These are phyloP conservation scores for Diatrype stigma DNA, from an alignment of 2,329 filamentous ascomycete genomes.

Conservation along the genomic window DNA sequence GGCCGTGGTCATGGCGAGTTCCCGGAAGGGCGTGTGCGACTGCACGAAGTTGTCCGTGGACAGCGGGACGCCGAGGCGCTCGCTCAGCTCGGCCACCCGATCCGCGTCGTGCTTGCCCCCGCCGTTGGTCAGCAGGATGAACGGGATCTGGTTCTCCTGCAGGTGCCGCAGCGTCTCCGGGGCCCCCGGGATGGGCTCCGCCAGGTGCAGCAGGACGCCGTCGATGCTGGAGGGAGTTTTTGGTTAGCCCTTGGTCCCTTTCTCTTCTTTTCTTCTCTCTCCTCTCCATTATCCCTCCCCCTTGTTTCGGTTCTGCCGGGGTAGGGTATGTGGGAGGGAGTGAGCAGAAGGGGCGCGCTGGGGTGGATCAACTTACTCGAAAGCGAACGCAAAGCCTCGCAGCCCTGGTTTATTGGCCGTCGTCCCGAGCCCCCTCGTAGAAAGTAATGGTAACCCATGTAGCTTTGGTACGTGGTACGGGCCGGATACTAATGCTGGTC, in stretches of 20 bases:
- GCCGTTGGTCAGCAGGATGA: slow-evolving; percentile 93
- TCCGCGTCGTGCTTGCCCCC: slow-evolving; percentile 79
- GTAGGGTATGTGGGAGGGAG: neutral
- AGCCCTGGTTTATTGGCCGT: slow-evolving; percentile 6
- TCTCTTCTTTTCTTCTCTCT: too few relatives aligned
- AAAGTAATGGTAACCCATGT: neutral
- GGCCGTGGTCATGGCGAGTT: slow-evolving; percentile 53
- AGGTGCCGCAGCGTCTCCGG: slow-evolving; percentile 69
- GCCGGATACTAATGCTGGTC: neutral
- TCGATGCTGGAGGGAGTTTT: slow-evolving; percentile 59
- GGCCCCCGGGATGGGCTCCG: slow-evolving; percentile 74
- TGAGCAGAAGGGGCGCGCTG: slow-evolving; percentile 2
- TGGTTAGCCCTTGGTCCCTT: neutral
- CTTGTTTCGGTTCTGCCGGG: neutral
- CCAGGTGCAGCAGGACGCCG: slow-evolving; percentile 85
- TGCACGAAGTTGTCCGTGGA: slow-evolving; percentile 73
- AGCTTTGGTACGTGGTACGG: neutral
- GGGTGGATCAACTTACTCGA: slow-evolving; percentile 29
- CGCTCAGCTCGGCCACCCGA: slow-evolving; percentile 65
- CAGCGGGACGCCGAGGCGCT: slow-evolving; percentile 60
- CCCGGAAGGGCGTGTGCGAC: slow-evolving; percentile 84
- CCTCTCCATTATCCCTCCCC: too few relatives aligned
- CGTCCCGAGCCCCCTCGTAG: neutral
- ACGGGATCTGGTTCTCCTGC: slow-evolving; percentile 72
- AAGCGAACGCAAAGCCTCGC: slow-evolving; percentile 27